Conservation (phyloP, 2,329 filamentous ascomycete genomes). For the Botrytis aclada region DNA sequence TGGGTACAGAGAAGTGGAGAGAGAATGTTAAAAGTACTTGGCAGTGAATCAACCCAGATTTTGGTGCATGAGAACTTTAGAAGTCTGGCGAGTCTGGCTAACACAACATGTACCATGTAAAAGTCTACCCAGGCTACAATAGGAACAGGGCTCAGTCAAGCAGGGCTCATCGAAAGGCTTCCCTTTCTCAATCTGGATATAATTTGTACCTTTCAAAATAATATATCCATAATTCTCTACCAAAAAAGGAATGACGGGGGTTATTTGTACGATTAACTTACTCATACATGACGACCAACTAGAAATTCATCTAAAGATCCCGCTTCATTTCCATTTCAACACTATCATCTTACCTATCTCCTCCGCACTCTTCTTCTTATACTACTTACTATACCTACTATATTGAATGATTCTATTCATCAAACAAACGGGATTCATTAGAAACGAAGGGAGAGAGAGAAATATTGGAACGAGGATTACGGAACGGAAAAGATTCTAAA, state of each 20-base stretch:
- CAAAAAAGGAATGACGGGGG: neutral
- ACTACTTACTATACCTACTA: neutral
- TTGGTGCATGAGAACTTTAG: neutral
- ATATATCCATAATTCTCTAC: neutral
- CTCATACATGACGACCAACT: slow-evolving; percentile 4
- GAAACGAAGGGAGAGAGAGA: neutral
- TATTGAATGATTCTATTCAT: neutral
- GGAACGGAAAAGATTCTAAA: neutral
- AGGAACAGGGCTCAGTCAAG: neutral
- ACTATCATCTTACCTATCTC: neutral
- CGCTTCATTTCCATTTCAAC: neutral
- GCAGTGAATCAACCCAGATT: neutral
- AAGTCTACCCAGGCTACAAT: neutral
- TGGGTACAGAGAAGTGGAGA: neutral
- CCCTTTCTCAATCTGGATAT: neutral
- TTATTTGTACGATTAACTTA: neutral
- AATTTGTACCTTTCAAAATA: neutral
- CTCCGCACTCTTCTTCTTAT: neutral
- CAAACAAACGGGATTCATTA: neutral
- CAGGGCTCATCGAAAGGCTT: neutral
- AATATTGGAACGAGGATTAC: neutral
- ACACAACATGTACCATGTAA: neutral
- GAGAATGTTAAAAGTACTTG: neutral
- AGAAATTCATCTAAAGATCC: slow-evolving; percentile 5
- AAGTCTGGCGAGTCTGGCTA: neutral